A percentile compares a stretch with the other conserved stretches of the same genome.
These are phyloP conservation scores for Monascus ruber DNA, from an alignment of 2,329 filamentous ascomycete species.

Conservation along the genomic window DNA sequence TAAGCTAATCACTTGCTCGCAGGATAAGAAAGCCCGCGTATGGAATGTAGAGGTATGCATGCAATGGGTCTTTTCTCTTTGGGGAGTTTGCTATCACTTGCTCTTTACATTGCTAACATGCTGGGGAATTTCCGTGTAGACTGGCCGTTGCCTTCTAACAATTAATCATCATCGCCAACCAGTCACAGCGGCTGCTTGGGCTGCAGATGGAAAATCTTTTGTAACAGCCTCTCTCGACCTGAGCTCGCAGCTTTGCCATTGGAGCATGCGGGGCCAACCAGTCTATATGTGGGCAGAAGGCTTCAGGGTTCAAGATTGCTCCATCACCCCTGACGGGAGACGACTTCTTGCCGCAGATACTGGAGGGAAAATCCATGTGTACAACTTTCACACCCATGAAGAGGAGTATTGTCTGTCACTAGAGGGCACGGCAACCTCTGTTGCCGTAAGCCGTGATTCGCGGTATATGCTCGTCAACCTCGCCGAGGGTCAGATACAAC, in stretches of 20 bases:
- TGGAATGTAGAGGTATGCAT: constrained; percentile 59
- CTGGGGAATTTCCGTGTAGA: constrained; percentile 33
- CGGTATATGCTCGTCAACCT: constrained; percentile 71
- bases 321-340: constrained; percentile 68
- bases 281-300: constrained; percentile 56
- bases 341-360: constrained; percentile 70
- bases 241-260: constrained; percentile 56
- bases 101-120: neutral
- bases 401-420: constrained; percentile 64
- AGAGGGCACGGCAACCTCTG: constrained; percentile 60
- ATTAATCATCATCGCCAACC: constrained; percentile 68
- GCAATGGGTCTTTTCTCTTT: neutral
- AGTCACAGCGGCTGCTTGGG: constrained; percentile 84
- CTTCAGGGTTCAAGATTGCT: constrained; percentile 72
- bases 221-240: constrained; percentile 68
- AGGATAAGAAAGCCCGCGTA: constrained; percentile 60
- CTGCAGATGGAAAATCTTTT: constrained; percentile 63
- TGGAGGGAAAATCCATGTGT: constrained; percentile 62
- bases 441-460: constrained; percentile 75
- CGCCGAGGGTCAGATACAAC: constrained; percentile 61
- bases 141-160: constrained; percentile 50
- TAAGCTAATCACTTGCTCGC: constrained; percentile 72
- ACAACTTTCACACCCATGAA: constrained; percentile 63
- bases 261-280: constrained; percentile 52
- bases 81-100: too few relatives aligned